Percentiles rank a stretch among this genome's conserved stretches.
Evolutionary conservation across 208 protist genomes (phyloP).

Genomic region (Trypanosoma theileri): DNA sequence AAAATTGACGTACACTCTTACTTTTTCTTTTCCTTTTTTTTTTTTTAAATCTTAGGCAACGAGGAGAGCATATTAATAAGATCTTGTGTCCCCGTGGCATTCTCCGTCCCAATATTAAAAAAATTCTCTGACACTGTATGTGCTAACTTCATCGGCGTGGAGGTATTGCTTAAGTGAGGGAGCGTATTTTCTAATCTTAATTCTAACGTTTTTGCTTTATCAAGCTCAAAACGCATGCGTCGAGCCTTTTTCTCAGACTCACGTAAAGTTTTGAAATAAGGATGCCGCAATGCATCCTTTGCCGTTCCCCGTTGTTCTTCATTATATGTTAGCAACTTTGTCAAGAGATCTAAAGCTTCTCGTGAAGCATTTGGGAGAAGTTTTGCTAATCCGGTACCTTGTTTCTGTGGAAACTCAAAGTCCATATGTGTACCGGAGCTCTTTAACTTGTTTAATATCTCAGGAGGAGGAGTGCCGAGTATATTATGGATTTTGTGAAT

Average conservation of each 20-base stretch:
- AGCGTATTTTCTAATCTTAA: constrained; percentile 15
- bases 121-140: constrained; percentile 3
- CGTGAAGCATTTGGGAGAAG: constrained; percentile 65
- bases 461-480: constrained; percentile 84
- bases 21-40: neutral
- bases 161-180: constrained; percentile 2
- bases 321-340: constrained; percentile 85
- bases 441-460: constrained; percentile 70
- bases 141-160: neutral
- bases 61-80: neutral
- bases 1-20: neutral
- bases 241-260: constrained; percentile 41
- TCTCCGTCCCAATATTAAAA: constrained; percentile 3
- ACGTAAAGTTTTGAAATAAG: constrained; percentile 81
- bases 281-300: constrained; percentile 88
- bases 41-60: constrained; percentile 22
- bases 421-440: constrained; percentile 63
- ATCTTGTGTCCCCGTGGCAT: constrained; percentile 6
- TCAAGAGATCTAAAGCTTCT: constrained; percentile 86
- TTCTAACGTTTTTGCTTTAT: constrained; percentile 10
- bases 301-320: constrained; percentile 88
- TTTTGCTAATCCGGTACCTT: constrained; percentile 59
- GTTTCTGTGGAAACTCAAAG: constrained; percentile 67
- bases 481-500: constrained; percentile 91
- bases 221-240: neutral